Evolutionary conservation across 75 land plant genomes (phyloP).

Genomic region (Cryptomeria japonica): DNA sequence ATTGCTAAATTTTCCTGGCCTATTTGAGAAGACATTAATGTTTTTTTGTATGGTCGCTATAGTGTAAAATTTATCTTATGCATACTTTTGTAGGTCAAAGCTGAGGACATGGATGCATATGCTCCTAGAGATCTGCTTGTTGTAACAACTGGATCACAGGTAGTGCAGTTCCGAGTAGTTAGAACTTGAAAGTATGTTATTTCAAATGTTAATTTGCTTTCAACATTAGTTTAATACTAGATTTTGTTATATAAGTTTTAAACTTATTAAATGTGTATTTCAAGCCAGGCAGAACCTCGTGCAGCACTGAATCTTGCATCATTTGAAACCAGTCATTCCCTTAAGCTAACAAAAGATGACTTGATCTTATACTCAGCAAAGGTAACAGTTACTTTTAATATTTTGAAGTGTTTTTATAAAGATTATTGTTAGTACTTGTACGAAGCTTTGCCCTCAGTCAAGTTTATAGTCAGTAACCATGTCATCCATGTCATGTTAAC

Average conservation of each 20-base stretch:
- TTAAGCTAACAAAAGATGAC: conserved; percentile 48
- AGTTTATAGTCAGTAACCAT: too few species aligned
- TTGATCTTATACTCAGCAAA: conserved; percentile 51
- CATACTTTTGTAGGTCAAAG: conserved; percentile 32
- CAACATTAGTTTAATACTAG: not conserved
- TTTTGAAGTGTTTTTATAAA: not conserved
- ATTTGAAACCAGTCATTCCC: conserved; percentile 29
- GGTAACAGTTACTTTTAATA: conserved; percentile 16
- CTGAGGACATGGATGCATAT: conserved; percentile 56
- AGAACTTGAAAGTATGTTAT: not conserved
- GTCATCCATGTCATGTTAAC: too few species aligned
- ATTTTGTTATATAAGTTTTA: not conserved
- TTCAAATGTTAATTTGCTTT: not conserved
- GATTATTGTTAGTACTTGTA: not conserved
- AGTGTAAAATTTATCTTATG: not conserved
- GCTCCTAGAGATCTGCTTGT: conserved; percentile 43
- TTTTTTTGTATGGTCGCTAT: not conserved
- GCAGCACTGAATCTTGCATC: conserved; percentile 55
- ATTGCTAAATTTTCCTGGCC: not conserved
- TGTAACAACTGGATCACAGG: conserved; percentile 62
- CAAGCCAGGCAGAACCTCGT: conserved; percentile 50
- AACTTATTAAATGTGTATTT: conserved; percentile 9
- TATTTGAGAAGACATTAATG: not conserved
- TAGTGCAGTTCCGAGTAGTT: conserved; percentile 10
- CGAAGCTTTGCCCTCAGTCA: not conserved